Evolutionary conservation across 345 rosid species (phyloP), one percentile per base, ranked within the genome.

Genomic region (Draba incana): DNA sequence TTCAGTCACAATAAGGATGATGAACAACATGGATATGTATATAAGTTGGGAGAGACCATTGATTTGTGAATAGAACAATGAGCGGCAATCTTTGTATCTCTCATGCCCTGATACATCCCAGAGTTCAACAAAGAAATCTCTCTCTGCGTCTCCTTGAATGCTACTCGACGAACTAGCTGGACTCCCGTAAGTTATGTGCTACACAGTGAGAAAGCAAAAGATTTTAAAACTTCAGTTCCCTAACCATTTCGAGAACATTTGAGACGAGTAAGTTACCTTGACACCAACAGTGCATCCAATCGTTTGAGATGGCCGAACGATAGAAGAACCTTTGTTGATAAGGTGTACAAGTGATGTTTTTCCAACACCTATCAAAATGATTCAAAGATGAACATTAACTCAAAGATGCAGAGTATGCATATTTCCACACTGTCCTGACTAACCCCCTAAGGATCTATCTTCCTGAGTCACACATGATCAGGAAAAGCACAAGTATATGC

Each of bases 91-190:
- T 84, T 89, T 95, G 82, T 95, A 95, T 68, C 98, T 83, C 4
- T 95, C 99, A 57, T 95, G 99, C 16, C 99, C 98, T 28, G 98
- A 95, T 56, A 95, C 86, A 77, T 95, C 99, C 99, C 99, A 95
- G 5, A 95, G 96, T 81, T 95, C 99, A 54, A 92, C 81, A 78
- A 95, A 95, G 84, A 95, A 92, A 69, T 95, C 99, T 84, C 99
- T 84, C 76, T 89, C 97, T 23, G 86, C 49, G 71, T 95, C 98
- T 66, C 97, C 96, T 79, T 83, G 89, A 68, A 86, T 70, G 82
- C 92, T 95, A 77, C 79, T 89, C 25, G 99, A 95, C 46, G 99
- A 92, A 81, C 99, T 92, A 79, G 88, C 77, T 60, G 94, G 74
- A 73, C 80, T 88, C 72, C 96, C 90, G 74, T 85, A 89, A 28